These are phyloP conservation scores for Knufia fluminis DNA, from an alignment of 2,329 filamentous ascomycete species.

Conservation along the genomic window DNA sequence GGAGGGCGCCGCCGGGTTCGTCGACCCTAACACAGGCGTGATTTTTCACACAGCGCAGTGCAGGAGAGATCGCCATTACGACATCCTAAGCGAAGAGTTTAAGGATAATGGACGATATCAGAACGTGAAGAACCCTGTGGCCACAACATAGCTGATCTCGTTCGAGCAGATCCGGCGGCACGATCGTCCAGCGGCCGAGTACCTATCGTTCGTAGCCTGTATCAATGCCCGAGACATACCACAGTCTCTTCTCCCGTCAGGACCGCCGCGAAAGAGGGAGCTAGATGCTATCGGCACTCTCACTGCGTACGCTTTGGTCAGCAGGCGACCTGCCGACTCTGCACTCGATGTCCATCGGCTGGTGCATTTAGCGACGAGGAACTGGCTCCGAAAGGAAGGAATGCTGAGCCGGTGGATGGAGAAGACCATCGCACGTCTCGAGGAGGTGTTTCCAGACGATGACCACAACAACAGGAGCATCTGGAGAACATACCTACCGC, in stretches of 20 bases:
- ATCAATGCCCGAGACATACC: constrained; percentile 27
- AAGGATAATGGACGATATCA: constrained; percentile 26
- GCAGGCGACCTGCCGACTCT: not conserved
- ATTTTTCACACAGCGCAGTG: too few species aligned
- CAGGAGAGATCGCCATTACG: too few species aligned
- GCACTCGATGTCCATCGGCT: constrained; percentile 11
- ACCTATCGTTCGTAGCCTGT: constrained; percentile 30
- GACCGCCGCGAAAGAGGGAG: constrained; percentile 16
- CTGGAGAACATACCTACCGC: constrained; percentile 27
- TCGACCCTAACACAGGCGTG: too few species aligned
- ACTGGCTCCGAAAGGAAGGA: constrained; percentile 25
- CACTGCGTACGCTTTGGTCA: constrained; percentile 28
- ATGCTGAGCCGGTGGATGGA: constrained; percentile 16
- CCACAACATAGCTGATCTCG: constrained; percentile 31
- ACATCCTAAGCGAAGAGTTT: constrained; percentile 28
- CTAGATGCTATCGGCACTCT: constrained; percentile 27
- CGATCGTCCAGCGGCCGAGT: constrained; percentile 27
- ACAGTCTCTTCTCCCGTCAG: constrained; percentile 25
- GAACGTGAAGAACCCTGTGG: constrained; percentile 27
- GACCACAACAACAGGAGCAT: constrained; percentile 17
- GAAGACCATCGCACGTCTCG: constrained; percentile 18
- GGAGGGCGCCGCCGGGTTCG: too few species aligned
- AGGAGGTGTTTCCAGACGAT: constrained; percentile 20
- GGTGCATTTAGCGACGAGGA: constrained; percentile 28
- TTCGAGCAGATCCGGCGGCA: constrained; percentile 28